Evolutionary conservation across 768 basidiomycete species (phyloP), one percentile per base, ranked within the genome.

Genomic region (Mycena pura): DNA sequence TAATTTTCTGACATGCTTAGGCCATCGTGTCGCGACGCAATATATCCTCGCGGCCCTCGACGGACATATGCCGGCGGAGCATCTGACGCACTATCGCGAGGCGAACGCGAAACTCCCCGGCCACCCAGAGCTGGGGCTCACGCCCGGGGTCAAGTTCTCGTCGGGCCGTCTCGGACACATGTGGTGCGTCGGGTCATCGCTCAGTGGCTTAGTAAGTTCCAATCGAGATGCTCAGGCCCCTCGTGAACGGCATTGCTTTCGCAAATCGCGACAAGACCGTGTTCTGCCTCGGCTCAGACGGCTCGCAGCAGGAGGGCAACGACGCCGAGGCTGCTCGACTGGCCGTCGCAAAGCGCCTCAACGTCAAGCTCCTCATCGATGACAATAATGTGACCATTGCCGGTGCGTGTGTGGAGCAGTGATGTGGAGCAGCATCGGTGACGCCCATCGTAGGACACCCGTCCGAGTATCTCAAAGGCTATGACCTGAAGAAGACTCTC

Each of bases 371-470:
- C 56, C 75, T 95, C 72, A 88, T 95, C 64, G 93, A 95, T 67
- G 92, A 94, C 76, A 95, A 95, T 75, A 88, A 95, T 71, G 93
- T 95, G 65, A 95, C 93, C 9, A 95, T 95, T 60, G 88, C 93
- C n/a, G 93, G 63, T 61, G n/a, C 6, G 55, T 14, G 4, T 8
- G 1, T 22, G 6, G 4, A 6, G 21, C 28, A n/a, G n/a, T n/a
- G n/a, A 5, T 17, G 10, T 34, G 17, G 25, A 48, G 17, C 62
- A n/a, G n/a, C 53, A 50, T 55, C 63, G 52, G 43, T 62, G 38
- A 62, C n/a, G n/a, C n/a, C 60, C 32, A 63, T 57, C 17, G 8
- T 29, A 65, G 63, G 93, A 0, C 92, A 95, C 69, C 93, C 93
- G 5, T 93, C 92, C 14, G 75, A 93, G 48, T 95, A 95, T 71